Evolutionary conservation across 768 basidiomycete species (phyloP).

Genomic region (Hygrophorus russula): DNA sequence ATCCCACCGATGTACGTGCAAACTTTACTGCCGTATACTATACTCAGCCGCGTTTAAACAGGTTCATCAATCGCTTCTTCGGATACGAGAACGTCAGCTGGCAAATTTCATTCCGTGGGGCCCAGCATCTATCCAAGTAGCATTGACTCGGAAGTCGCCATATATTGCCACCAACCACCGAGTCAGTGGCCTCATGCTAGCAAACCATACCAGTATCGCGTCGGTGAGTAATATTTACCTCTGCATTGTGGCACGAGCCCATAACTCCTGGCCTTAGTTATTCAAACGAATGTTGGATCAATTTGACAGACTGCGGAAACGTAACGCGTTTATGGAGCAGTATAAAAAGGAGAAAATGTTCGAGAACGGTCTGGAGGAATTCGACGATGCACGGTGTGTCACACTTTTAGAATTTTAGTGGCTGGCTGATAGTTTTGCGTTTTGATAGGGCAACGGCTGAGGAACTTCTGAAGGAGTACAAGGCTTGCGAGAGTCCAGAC

Average conservation of each 20-base stretch:
- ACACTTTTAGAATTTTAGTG: not conserved
- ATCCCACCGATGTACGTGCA: conserved; percentile 76
- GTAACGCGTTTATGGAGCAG: conserved; percentile 93
- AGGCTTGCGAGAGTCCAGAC: conserved; percentile 90
- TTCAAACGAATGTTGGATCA: conserved; percentile 96
- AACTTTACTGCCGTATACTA: not conserved
- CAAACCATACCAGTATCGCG: conserved; percentile 98
- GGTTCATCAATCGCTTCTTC: conserved; percentile 95
- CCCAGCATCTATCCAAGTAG: conserved; percentile 96
- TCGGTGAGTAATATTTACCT: conserved; percentile 45
- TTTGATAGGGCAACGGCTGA: conserved; percentile 65
- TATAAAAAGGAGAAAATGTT: conserved; percentile 98
- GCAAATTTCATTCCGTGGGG: conserved; percentile 99
- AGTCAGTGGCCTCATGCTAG: conserved; percentile 96
- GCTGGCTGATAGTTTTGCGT: conserved; percentile 1
- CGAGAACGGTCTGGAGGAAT: conserved; percentile 86
- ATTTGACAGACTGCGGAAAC: conserved; percentile 76
- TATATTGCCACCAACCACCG: conserved; percentile 84
- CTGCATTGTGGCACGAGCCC: not conserved
- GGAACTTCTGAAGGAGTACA: conserved; percentile 86
- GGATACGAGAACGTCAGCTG: conserved; percentile 92
- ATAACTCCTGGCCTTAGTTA: conserved; percentile 34
- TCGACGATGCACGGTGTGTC: conserved; percentile 87
- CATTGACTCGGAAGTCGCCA: conserved; percentile 82
- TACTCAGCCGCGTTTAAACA: conserved; percentile 16